Base-by-base conservation (phyloP, 176 grass and related monocot species). In the Pharus latifolius region DNA sequence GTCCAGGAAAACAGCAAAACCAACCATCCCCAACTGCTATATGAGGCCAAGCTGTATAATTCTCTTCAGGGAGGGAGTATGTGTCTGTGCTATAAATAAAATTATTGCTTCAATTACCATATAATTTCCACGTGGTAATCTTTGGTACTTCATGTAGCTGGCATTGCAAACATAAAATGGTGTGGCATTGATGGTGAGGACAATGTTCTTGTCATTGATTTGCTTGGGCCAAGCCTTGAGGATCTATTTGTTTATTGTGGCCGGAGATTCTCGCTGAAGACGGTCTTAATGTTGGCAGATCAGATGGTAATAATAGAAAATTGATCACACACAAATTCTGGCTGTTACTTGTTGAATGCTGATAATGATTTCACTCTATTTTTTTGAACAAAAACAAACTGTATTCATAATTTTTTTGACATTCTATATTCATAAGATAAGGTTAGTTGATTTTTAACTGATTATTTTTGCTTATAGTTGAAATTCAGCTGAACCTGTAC, bases 1-100 rank as follows among this genome's bases (percentile, higher is more conserved):
- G 5, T 75, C 37, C 60, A 92, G 90, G 90, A 92, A 78, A 92
- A 66, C 70, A 88, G 82, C 40, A 88, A 79, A 87, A 85, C 90
- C 58, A 92, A 92, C 52, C 90, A 92, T 66, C 85, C 90, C 2
- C 90, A 92, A 42, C 76, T 92, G 66, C 71, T 92, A 53, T 92
- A 92, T 58, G 90, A 92, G 70, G 90, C 90, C 55, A 92, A 92
- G 76, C 56, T 92, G 59, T 92, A 92, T 76, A 88, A 85, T 66
- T 67, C 77, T 69, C 90, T 92, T 69, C 82, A 92, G 42, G 85
- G 90, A 76, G 85, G 82, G 73, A 92, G 90, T 88, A 85, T 42
- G 89, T 82, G 47, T 60, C 38, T 38, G 30, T 51, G 5, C 34
- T 28, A 13, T 13, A 16, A 69, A 38, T 30, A 31, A 15, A 60